These are phyloP conservation scores for Pelargonium myrrhifolium DNA, from an alignment of 441 rosid genomes.

Conservation along the genomic window DNA sequence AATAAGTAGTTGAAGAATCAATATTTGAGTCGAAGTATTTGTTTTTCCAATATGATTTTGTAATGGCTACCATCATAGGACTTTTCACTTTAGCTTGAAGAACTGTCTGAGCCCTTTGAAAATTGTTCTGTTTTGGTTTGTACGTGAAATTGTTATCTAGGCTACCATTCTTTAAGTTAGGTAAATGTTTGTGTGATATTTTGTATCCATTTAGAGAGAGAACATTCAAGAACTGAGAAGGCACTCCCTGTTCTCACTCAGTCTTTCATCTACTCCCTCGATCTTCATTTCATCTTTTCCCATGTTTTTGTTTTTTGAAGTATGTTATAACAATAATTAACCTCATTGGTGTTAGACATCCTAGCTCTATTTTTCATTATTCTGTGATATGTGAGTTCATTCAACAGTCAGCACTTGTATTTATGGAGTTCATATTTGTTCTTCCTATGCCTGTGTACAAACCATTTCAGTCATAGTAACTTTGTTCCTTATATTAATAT, in stretches of 20 bases:
- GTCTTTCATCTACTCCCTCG: neutral
- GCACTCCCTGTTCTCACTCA: neutral
- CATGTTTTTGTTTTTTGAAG: neutral
- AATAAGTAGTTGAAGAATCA: neutral
- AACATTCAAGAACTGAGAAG: neutral
- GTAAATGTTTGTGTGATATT: neutral
- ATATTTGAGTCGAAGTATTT: neutral
- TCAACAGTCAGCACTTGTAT: constrained; percentile 4
- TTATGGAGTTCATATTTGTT: neutral
- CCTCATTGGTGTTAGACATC: neutral
- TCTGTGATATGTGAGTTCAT: neutral
- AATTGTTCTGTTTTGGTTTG: neutral
- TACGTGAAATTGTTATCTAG: neutral
- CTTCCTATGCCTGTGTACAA: no score
- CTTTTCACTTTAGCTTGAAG: neutral
- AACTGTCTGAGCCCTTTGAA: neutral
- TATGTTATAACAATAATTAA: neutral
- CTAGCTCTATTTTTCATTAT: neutral
- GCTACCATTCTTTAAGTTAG: neutral
- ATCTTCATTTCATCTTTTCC: neutral
- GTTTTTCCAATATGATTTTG: neutral
- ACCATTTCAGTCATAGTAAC: no score
- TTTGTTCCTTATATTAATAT: no score
- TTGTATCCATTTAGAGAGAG: neutral
- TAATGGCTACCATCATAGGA: neutral